Percentiles rank a stretch among this genome's conserved stretches.
Evolutionary conservation across 805 yeast genomes (phyloP).

Genomic region (Debaryomyces hansenii): DNA sequence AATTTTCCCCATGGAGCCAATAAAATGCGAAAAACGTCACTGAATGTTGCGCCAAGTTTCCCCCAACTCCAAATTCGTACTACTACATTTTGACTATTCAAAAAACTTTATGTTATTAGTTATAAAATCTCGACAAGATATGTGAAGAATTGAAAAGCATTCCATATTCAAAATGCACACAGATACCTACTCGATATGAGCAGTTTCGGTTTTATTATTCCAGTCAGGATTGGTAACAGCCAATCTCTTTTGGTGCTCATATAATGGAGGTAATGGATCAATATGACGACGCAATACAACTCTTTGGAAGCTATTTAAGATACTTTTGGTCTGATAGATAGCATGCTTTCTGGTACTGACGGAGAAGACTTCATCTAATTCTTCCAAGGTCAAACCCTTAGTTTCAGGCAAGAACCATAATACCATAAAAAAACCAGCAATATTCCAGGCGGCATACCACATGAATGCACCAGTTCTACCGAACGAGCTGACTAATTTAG

Average conservation of each 20-base stretch:
- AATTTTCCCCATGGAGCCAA: too few species aligned
- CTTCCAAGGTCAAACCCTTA: slow-evolving; percentile 65
- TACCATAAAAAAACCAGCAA: slow-evolving; percentile 66
- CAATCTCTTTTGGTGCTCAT: slow-evolving; percentile 51
- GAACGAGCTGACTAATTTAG: slow-evolving; percentile 63
- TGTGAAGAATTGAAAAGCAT: too few species aligned
- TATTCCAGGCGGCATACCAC: slow-evolving; percentile 85
- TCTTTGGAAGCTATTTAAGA: slow-evolving; percentile 45
- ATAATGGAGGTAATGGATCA: slow-evolving; percentile 53
- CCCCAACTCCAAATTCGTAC: too few species aligned
- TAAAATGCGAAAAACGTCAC: too few species aligned
- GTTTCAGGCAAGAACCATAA: slow-evolving; percentile 75
- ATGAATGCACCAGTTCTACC: slow-evolving; percentile 85
- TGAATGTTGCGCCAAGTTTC: too few species aligned
- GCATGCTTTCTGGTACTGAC: slow-evolving; percentile 62
- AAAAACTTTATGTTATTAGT: too few species aligned
- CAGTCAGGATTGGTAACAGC: slow-evolving; percentile 62
- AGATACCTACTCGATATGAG: slow-evolving; percentile 46
- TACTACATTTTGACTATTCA: too few species aligned
- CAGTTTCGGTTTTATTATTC: slow-evolving; percentile 57
- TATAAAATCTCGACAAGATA: too few species aligned
- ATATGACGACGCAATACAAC: slow-evolving; percentile 47
- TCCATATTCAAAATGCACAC: not conserved
- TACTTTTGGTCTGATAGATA: slow-evolving; percentile 29
- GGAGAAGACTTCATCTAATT: slow-evolving; percentile 70